Base-by-base conservation (phyloP, 2,329 filamentous ascomycete genomes). In the Huntiella omanensis region DNA sequence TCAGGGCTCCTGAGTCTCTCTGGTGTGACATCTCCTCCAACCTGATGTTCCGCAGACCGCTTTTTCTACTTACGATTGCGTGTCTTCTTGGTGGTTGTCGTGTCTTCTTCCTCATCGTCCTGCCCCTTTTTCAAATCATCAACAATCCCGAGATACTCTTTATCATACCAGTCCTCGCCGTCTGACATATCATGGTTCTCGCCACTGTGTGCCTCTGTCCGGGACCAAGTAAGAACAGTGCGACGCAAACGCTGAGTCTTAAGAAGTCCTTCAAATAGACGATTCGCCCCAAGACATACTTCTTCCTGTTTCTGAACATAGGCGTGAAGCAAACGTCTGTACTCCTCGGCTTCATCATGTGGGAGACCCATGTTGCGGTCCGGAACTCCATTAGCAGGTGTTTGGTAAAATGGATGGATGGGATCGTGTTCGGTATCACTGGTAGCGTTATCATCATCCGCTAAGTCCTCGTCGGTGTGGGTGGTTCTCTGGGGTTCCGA, bases 261-360 rank as follows among this genome's bases (percentile, higher is more conserved):
- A 51, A 86, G 66, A 45, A 92, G 66, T 1, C 83, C 81, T 43
- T 77, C 68, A 51, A 83, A 77, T 42, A 91, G 65, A 50, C 70
- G 72, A 47, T 73, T 70, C 1, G 78, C 71, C 5, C 80, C 77
- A 4, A 83, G 75, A 47, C 82, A 79, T 2, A 88, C 75, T 58
- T 91, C 83, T 55, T 91, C 83, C 57, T 91, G 83, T 59, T 88
- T 88, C 55, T 88, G 83, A 19, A 88, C 76, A 57, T 84, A 88
- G 8, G 83, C 64, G 52, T 84, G 71, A 42, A 91, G 67, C 13
- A 86, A 62, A 48, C 79, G 72, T 49, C 83, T 75, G 38, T 83
- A 77, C 50, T 91, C 82, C 52, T 87, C 82, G 1, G 84, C 84
- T 61, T 91, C 83, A 19, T 67, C 62, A 13, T 76, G 68, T 1